phyloP scores from a whole-genome alignment of 1,284 basidiomycete genomes.

The Caloboletus inedulis region DNA sequence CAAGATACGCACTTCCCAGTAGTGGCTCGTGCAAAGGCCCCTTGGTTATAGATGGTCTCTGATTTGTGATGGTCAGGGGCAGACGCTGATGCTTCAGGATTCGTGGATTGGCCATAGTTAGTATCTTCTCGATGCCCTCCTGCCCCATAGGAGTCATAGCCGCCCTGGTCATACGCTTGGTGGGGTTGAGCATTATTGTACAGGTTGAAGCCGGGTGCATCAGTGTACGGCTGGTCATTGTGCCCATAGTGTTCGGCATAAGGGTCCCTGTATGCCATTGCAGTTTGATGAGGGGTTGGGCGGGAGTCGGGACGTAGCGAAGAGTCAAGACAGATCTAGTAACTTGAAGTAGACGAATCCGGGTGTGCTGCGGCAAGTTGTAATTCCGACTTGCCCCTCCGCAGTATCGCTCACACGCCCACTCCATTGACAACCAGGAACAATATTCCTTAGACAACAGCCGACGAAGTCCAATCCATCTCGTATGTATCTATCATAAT shows the following conservation, averaged over 20 bases:
- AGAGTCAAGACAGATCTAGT: background rate
- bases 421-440: slow-evolving; percentile 5
- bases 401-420: slow-evolving; percentile 14
- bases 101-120: slow-evolving; percentile 23
- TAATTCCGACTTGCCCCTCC: background rate
- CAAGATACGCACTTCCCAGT: slow-evolving; percentile 31
- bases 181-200: slow-evolving; percentile 48
- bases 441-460: too few species aligned
- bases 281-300: slow-evolving; percentile 1
- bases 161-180: slow-evolving; percentile 48
- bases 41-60: slow-evolving; percentile 37
- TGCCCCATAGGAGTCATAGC: slow-evolving; percentile 39
- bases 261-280: slow-evolving; percentile 50
- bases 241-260: slow-evolving; percentile 42
- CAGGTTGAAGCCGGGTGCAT: slow-evolving; percentile 46
- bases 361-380: slow-evolving; percentile 21
- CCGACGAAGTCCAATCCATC: background rate
- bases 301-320: background rate
- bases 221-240: slow-evolving; percentile 38
- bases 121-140: slow-evolving; percentile 45
- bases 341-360: background rate
- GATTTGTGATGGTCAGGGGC: slow-evolving; percentile 19
- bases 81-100: slow-evolving; percentile 23
- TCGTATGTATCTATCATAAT: slow-evolving; percentile 3
- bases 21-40: slow-evolving; percentile 37